Percentiles rank a stretch among this genome's conserved stretches.
These are phyloP conservation scores for Falciphora oryzae DNA, from an alignment of 2,329 filamentous ascomycete species.

Conservation along the genomic window DNA sequence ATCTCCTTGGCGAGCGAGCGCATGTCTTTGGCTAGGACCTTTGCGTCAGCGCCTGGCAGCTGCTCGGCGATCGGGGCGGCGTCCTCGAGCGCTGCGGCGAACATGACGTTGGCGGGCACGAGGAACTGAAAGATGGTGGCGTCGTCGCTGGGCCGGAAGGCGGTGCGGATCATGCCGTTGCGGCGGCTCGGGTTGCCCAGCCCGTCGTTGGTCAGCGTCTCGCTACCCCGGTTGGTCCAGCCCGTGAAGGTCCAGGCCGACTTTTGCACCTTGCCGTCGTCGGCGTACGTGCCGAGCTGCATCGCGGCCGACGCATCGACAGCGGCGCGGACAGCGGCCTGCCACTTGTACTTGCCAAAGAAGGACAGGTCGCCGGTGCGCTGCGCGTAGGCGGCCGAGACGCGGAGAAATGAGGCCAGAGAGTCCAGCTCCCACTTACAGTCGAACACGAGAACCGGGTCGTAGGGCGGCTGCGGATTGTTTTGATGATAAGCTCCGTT, in stretches of 20 bases:
- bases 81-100: slow-evolving; percentile 49
- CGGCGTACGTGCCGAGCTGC: slow-evolving; percentile 62
- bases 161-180: slow-evolving; percentile 72
- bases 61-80: slow-evolving; percentile 44
- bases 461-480: slow-evolving; percentile 56
- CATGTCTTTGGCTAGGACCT: slow-evolving; percentile 47
- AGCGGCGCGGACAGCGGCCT: slow-evolving; percentile 60
- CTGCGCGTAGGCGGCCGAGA: slow-evolving; percentile 71
- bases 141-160: slow-evolving; percentile 76
- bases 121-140: slow-evolving; percentile 72
- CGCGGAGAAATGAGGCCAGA: slow-evolving; percentile 76
- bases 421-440: slow-evolving; percentile 94
- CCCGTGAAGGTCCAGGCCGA: slow-evolving; percentile 67
- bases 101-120: slow-evolving; percentile 73
- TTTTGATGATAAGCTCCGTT: slow-evolving; percentile 57
- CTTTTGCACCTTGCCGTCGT: slow-evolving; percentile 44
- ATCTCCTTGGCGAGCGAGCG: slow-evolving; percentile 55
- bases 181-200: slow-evolving; percentile 71
- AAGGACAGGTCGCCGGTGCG: slow-evolving; percentile 53
- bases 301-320: slow-evolving; percentile 61
- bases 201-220: slow-evolving; percentile 68
- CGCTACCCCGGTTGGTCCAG: slow-evolving; percentile 63
- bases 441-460: slow-evolving; percentile 66
- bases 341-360: slow-evolving; percentile 57
- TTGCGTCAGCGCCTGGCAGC: slow-evolving; percentile 26